Evolutionary conservation across 352 stramenopile species (phyloP).

Genomic region (Globisporangium uncinulatum): DNA sequence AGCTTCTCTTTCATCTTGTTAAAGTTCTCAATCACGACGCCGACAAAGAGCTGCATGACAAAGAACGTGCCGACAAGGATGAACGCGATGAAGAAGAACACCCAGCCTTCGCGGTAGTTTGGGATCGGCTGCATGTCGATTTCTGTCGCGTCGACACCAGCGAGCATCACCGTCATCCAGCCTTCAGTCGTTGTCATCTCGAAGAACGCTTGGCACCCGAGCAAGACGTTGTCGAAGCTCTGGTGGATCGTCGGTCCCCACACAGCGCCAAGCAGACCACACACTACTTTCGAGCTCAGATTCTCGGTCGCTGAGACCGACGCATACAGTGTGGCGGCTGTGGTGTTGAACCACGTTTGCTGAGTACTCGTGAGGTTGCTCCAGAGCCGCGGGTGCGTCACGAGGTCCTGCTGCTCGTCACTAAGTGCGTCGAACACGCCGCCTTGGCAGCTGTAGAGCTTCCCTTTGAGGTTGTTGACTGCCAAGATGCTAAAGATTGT

Average conservation of each 20-base stretch:
- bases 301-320: slow-evolving; percentile 5
- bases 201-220: slow-evolving; percentile 74
- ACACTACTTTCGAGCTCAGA: slow-evolving; percentile 46
- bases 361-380: slow-evolving; percentile 27
- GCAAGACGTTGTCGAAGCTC: slow-evolving; percentile 77
- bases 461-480: slow-evolving; percentile 89
- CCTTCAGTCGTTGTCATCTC: slow-evolving; percentile 91
- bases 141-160: slow-evolving; percentile 78
- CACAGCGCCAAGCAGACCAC: slow-evolving; percentile 24
- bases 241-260: slow-evolving; percentile 56
- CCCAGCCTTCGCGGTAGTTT: slow-evolving; percentile 66
- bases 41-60: slow-evolving; percentile 91
- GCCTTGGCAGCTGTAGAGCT: slow-evolving; percentile 70
- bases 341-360: slow-evolving; percentile 30
- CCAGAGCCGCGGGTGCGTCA: slow-evolving; percentile 43
- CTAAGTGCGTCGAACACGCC: slow-evolving; percentile 32
- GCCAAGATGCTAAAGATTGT: slow-evolving; percentile 87
- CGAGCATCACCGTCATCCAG: slow-evolving; percentile 87
- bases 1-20: slow-evolving; percentile 72
- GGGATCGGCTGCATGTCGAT: slow-evolving; percentile 89
- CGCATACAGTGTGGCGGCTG: slow-evolving; percentile 11
- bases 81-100: slow-evolving; percentile 88
- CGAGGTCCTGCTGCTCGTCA: slow-evolving; percentile 29
- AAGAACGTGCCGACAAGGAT: slow-evolving; percentile 90
- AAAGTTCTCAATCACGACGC: slow-evolving; percentile 94